Percentiles rank a stretch among this genome's conserved stretches.
phyloP scores from a whole-genome alignment of 2,329 filamentous ascomycete species.

The Alternaria atra region DNA sequence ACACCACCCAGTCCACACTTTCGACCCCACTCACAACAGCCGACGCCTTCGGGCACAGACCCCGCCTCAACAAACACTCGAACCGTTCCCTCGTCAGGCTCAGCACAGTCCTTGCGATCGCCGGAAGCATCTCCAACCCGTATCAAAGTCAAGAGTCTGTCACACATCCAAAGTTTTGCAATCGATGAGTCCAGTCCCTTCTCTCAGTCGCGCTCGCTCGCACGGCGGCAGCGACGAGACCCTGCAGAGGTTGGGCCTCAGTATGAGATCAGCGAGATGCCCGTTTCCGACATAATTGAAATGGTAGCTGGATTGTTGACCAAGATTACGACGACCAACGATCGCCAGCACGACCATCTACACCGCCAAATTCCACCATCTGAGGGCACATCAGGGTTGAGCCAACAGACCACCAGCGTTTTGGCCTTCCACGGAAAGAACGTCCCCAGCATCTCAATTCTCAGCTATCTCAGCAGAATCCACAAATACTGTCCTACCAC shows the following conservation, averaged over 20 bases:
- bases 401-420: conserved; percentile 74
- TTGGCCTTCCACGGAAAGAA: conserved; percentile 98
- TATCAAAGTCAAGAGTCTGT: conserved; percentile 86
- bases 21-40: conserved; percentile 46
- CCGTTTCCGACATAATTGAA: conserved; percentile 95
- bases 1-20: conserved; percentile 48
- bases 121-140: conserved; percentile 51
- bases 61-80: conserved; percentile 31
- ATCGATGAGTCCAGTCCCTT: conserved; percentile 74
- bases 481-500: conserved; percentile 99
- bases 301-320: conserved; percentile 97
- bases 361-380: conserved; percentile 75
- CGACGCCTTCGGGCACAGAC: conserved; percentile 34
- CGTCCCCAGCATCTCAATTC: conserved; percentile 93
- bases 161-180: conserved; percentile 89
- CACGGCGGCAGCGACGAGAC: conserved; percentile 55
- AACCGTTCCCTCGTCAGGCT: conserved; percentile 31
- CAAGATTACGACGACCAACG: conserved; percentile 97
- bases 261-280: conserved; percentile 98
- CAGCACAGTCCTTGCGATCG: conserved; percentile 37
- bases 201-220: conserved; percentile 57
- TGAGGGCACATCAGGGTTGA: conserved; percentile 67
- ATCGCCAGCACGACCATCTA: conserved; percentile 89
- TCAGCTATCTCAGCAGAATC: conserved; percentile 94
- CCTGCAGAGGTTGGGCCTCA: conserved; percentile 64